A percentile compares a stretch with the other conserved stretches of the same genome.
These are phyloP conservation scores for Gentiana macrophylla DNA, from an alignment of 257 asterid species.

Conservation along the genomic window DNA sequence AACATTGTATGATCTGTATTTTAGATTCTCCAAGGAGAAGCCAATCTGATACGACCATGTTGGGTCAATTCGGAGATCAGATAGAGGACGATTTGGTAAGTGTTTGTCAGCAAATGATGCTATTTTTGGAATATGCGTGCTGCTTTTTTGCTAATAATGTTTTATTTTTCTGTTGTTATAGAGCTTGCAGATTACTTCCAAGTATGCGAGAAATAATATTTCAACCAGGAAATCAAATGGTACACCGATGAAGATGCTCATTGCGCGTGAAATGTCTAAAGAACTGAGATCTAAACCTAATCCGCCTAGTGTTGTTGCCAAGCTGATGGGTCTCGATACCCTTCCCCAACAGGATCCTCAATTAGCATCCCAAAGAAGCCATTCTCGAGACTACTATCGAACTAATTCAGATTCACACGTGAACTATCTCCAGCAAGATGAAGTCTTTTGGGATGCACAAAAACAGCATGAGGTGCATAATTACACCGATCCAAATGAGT, in stretches of 20 bases:
- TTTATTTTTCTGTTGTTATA: conserved; percentile 9
- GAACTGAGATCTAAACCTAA: conserved; percentile 45
- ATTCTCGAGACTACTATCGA: conserved; percentile 34
- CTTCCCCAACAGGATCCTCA: conserved; percentile 62
- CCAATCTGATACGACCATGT: conserved; percentile 57
- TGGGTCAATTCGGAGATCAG: conserved; percentile 39
- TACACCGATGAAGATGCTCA: conserved; percentile 87
- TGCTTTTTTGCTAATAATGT: neutral
- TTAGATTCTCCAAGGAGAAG: conserved; percentile 77
- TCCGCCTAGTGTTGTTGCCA: conserved; percentile 84
- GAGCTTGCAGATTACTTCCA: conserved; percentile 45
- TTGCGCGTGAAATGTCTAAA: conserved; percentile 90
- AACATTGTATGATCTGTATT: conserved; percentile 14
- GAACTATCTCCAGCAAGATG: conserved; percentile 59
- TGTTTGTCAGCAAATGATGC: conserved; percentile 12
- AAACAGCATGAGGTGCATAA: conserved; percentile 22
- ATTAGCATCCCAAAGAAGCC: conserved; percentile 35
- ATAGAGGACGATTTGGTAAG: conserved; percentile 62
- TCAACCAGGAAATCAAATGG: conserved; percentile 43
- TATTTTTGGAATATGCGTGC: conserved; percentile 8
- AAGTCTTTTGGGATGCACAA: conserved; percentile 29
- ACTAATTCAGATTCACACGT: conserved; percentile 53
- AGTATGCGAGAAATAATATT: conserved; percentile 25
- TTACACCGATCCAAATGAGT: conserved; percentile 38
- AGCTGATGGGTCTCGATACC: conserved; percentile 95